Conservation (phyloP, 2,329 filamentous ascomycete genomes). For the Aulographum hederae region DNA sequence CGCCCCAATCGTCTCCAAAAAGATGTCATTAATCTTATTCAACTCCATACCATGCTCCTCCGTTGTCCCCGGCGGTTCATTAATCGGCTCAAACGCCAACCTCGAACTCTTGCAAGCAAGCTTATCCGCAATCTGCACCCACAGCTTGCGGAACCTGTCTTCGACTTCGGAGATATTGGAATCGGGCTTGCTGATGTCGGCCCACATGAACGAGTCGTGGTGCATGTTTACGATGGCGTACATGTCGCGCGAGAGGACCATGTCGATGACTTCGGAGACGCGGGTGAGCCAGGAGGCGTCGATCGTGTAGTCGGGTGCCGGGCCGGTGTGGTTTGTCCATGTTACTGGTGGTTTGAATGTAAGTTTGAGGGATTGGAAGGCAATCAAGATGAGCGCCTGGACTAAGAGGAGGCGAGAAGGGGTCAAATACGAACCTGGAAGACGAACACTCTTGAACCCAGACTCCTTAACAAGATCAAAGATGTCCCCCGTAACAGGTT, state of each 20-base stretch:
- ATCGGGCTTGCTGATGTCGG: constrained; percentile 26
- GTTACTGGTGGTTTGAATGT: constrained; percentile 23
- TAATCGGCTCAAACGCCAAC: constrained; percentile 41
- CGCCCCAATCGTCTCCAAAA: too few species aligned
- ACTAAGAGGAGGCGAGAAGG: too few species aligned
- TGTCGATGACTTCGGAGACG: constrained; percentile 38
- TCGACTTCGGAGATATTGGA: constrained; percentile 35
- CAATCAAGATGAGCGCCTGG: not conserved
- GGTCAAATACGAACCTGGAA: too few species aligned
- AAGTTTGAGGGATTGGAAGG: too few species aligned
- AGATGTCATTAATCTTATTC: too few species aligned
- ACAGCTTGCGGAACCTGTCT: constrained; percentile 36
- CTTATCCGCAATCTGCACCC: constrained; percentile 37
- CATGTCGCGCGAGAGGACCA: constrained; percentile 31
- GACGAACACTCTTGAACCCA: too few species aligned
- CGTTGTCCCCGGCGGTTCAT: too few species aligned
- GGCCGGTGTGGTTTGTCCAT: constrained; percentile 37
- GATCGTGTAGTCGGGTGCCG: constrained; percentile 34
- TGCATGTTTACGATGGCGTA: constrained; percentile 40
- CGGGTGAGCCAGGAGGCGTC: constrained; percentile 36
- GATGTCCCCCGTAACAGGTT: too few species aligned
- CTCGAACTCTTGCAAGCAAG: constrained; percentile 35
- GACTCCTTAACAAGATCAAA: too few species aligned
- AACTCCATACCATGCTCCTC: too few species aligned
- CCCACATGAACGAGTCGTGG: constrained; percentile 42